A percentile compares a stretch with the other conserved stretches of the same genome.
phyloP scores from a whole-genome alignment of 2,329 filamentous ascomycete genomes.

The Fusarium domesticum region DNA sequence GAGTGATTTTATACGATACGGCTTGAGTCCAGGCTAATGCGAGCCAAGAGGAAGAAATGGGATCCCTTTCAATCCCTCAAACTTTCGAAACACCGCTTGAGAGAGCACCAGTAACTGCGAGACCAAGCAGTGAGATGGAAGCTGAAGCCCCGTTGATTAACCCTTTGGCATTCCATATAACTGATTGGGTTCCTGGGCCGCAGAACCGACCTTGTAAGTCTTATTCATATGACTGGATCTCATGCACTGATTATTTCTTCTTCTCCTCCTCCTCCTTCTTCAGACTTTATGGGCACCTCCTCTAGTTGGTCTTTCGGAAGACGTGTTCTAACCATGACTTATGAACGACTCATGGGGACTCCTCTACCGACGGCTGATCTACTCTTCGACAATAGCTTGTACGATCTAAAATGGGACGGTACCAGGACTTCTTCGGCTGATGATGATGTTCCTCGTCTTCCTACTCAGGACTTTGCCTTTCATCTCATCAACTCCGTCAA shows the following conservation, averaged over 20 bases:
- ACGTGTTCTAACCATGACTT: conserved; percentile 20
- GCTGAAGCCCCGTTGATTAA: conserved; percentile 17
- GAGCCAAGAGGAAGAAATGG: neutral
- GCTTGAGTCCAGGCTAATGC: neutral
- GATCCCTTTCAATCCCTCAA: neutral
- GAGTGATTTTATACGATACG: neutral
- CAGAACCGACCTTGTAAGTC: conserved; percentile 8
- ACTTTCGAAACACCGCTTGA: neutral
- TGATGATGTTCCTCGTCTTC: conserved; percentile 6
- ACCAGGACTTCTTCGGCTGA: conserved; percentile 3
- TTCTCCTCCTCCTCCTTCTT: no score
- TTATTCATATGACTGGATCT: no score
- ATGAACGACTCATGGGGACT: conserved; percentile 14
- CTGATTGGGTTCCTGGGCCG: conserved; percentile 18
- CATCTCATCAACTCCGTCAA: conserved; percentile 23
- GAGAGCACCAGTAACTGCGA: conserved; percentile 2
- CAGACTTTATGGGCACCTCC: conserved; percentile 21
- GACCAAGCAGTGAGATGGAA: neutral
- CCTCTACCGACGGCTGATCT: conserved; percentile 13
- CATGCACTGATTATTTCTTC: no score
- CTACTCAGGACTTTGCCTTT: conserved; percentile 17
- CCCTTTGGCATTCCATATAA: conserved; percentile 18
- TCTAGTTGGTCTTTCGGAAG: conserved; percentile 24
- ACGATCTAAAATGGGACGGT: conserved; percentile 16
- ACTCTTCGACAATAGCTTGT: conserved; percentile 16